Base-by-base conservation (phyloP, 371 early-diverging fungal species). In the Basidiobolus meristosporus region DNA sequence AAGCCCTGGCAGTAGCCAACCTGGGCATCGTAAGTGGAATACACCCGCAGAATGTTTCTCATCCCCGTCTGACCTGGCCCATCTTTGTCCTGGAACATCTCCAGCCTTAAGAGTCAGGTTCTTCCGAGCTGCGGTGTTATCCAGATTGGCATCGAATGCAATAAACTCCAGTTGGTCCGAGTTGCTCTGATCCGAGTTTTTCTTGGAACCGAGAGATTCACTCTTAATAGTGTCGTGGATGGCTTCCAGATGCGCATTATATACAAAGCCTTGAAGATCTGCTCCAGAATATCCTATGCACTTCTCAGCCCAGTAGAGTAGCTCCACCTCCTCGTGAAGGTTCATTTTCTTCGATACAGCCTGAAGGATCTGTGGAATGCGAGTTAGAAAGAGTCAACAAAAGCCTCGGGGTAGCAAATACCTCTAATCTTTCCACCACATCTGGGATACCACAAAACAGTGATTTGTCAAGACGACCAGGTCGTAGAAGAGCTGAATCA, bases 381-480 rank as follows among this genome's bases (percentile, higher is more conserved):
- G 6, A 7, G 9, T 26, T 23, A 31, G 39, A 23, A 37, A 18
- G 11, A 14, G 37, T 32, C 21, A 36, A 22, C 31, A 37, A 12
- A 35, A 26, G 36, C 19, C 18, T 5, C 22, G 40, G 23, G 18
- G 23, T 35, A 9, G 29, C 14, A 36, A 14, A 52, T 48, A 63
- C 68, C 51, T 76, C 80, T 9, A 56, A 38, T 40, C 92, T 69
- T 42, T 92, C 93, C 12, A 63, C 48, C 3, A 48, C 32, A 37
- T 37, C 60, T 0, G 96, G 96, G 74, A 95, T 73, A 11, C 69
- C 79, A 53, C 91, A 91, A 16, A 87, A 48, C 14, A 95, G 46
- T 5, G 82, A 76, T 57, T 97, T 90, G 61, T 99, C 99, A 41
- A 99, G 83, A 46, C 99, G 84, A 23, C 99, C 99, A 20, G 99